Base-by-base conservation (phyloP, 352 stramenopile genomes). In the Phytophthora aleatoria region DNA sequence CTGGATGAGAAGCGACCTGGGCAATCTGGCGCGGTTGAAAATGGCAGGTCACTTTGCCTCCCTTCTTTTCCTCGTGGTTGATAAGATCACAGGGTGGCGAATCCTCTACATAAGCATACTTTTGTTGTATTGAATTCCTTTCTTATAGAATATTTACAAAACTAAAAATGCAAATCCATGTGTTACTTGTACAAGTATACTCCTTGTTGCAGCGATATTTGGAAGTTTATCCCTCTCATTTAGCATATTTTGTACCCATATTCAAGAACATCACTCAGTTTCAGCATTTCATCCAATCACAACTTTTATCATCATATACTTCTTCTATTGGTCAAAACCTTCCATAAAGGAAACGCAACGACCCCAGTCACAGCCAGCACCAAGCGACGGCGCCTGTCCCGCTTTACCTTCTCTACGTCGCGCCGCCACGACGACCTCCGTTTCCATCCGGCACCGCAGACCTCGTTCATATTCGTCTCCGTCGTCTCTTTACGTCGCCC, bases 331-430 rank as follows among this genome's bases (percentile, higher is more conserved):
- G 54, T 45, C 9, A 50, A 69, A 69, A 69, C 11, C 6, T 5
- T 38, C 27, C 54, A 61, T 20, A 5, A 33, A 15, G 8, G 35
- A 61, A 65, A 51, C 27, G 16, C 49, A 43, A 27, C 62, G 45
- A 59, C 54, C 57, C 16, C 55, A 70, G 49, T 69, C 49, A 35
- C 38, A 47, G 13, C 50, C 33, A 51, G 43, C 50, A 45, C 47
- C 45, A 69, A 69, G 56, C 55, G 53, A 49, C 61, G 48, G 55
- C 55, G 48, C 48, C 48, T 63, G 61, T 63, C 54, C 44, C 15
- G 35, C 61, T 30, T 50, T 61, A 31, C 27, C 26, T 45, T n/a
- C 44, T 43, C 42, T 49, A 16, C 24, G 38, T 42, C 11, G 28
- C 27, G 10, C 36, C n/a, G 26, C 43, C 43, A 52, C 44, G 13